A percentile compares a stretch with the other conserved stretches of the same genome.
Conservation (phyloP, 805 yeast genomes). For the Yarrowia divulgata region DNA sequence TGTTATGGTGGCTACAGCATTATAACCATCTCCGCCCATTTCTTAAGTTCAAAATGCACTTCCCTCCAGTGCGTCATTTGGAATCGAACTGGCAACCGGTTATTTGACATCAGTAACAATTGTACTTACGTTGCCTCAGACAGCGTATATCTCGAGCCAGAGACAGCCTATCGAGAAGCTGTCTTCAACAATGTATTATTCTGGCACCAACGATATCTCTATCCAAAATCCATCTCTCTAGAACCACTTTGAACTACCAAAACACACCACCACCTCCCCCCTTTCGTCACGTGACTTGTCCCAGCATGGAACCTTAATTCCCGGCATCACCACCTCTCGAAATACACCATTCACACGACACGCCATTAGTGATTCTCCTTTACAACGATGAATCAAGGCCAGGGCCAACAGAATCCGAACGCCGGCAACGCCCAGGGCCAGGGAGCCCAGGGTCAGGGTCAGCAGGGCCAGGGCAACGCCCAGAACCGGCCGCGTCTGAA, state of each 20-base stretch:
- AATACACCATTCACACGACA: slow-evolving; percentile 7
- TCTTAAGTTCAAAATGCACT: too few species aligned
- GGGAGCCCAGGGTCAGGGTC: slow-evolving; percentile 22
- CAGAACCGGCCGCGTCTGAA: slow-evolving; percentile 21
- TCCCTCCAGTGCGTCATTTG: too few species aligned
- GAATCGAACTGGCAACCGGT: too few species aligned
- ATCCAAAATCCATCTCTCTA: too few species aligned
- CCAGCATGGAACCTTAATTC: slow-evolving; percentile 30
- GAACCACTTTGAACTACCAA: too few species aligned
- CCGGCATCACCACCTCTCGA: not conserved
- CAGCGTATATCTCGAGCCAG: too few species aligned
- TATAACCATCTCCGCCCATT: too few species aligned
- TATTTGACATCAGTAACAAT: not conserved
- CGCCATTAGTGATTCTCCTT: slow-evolving; percentile 2
- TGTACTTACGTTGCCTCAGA: not conserved
- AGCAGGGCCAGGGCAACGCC: slow-evolving; percentile 35
- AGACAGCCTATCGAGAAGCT: too few species aligned
- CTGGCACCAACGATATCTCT: too few species aligned
- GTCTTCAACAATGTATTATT: too few species aligned
- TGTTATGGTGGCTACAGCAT: too few species aligned
- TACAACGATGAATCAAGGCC: slow-evolving; percentile 33
- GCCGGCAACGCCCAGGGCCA: slow-evolving; percentile 33
- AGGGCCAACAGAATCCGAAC: slow-evolving; percentile 33
- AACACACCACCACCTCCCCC: too few species aligned
- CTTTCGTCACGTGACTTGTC: slow-evolving; percentile 27